Base-by-base conservation (phyloP, 2,329 filamentous ascomycete genomes). In the Colletotrichum lentis region DNA sequence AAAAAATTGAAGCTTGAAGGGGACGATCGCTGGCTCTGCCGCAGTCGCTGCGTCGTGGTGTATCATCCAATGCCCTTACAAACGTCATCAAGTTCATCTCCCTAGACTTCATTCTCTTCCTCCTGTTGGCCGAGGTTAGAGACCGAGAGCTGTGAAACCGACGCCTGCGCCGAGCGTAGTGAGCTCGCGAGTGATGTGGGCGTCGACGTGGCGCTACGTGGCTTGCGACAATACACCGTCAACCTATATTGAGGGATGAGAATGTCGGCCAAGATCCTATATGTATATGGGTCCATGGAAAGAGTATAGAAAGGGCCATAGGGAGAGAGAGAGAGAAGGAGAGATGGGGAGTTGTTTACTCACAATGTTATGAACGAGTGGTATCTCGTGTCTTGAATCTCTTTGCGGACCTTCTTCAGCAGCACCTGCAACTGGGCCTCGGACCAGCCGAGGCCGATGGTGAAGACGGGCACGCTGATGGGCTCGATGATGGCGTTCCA, bases 351-450 rank as follows among this genome's bases (percentile, higher is more conserved):
- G 27, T 27, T n/a, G 27, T 47, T 18, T 10, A 50, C 78, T 76
- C 70, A 80, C 77, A 80, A 73, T 16, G 78, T 77, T 74, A 79
- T 80, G 69, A 77, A 81, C 0, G 75, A 74, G 50, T 82, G 80
- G 12, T 79, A 75, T 0, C 67, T 67, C 24, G 72, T 76, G 39
- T 81, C 73, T 49, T 68, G 75, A 71, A 82, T 74, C 35, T 80
- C 77, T 1, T 64, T 71, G 20, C 76, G 76, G 18, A 77, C 77
- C 11, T 76, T 73, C 20, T 73, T 70, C 16, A 79, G 70, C 49
- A 79, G 78, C 6, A 75, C 73, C 44, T 76, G 73, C 0, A 79
- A 75, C 53, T 79, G 73, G 6, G 76, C 71, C 12, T 71, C 52
- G 0, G 71, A 71, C 80, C 80, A 82, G 0, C 77, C 77, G 31